Evolutionary conservation across 2,329 filamentous ascomycete species (phyloP), one percentile per base, ranked within the genome.

Genomic region (Talaromyces sp.): DNA sequence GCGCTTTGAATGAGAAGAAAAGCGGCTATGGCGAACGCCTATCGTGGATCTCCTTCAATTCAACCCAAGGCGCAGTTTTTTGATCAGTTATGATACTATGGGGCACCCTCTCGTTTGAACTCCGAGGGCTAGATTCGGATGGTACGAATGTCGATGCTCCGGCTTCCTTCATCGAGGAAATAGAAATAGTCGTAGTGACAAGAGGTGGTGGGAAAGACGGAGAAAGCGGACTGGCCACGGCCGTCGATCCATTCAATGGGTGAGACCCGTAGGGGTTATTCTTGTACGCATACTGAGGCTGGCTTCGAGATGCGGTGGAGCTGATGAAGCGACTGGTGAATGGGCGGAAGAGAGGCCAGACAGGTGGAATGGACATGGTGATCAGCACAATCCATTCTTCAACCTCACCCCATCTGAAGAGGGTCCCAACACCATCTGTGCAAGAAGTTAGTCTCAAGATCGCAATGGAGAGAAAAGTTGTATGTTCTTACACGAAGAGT

Each of bases 361-460:
- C 61, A 2, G 58, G 61, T 33, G 61, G 61, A 22, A 63, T 63
- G 20, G 58, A 61, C 61, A 63, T 63, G 33, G 56, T 56, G 33
- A 62, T 62, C 10, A 63, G 54, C 7, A 63, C 61, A 39, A 63
- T 22, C 61, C 61, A 62, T 55, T 62, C 61, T 47, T 62, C 61
- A 17, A 63, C 48, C 43, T 63, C 58, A 8, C 61, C 61, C 58
- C 58, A 63, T 36, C 50, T 39, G 44, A 63, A 63, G 0, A 63
- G 51, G n/a, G 50, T 48, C 2, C 58, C 61, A 14, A 60, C 55
- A 1, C 57, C 61, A 13, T 57, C 61, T 63, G 20, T 14, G 5
- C 2, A 19, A 10, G 10, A 13, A 16, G 37, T 59, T 51, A 59
- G 49, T 32, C 9, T 17, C 24, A 4, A 3, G 6, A 14, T 22